These are phyloP conservation scores for Penicillium longicatenatum DNA, from an alignment of 495 filamentous ascomycete species.

Conservation along the genomic window DNA sequence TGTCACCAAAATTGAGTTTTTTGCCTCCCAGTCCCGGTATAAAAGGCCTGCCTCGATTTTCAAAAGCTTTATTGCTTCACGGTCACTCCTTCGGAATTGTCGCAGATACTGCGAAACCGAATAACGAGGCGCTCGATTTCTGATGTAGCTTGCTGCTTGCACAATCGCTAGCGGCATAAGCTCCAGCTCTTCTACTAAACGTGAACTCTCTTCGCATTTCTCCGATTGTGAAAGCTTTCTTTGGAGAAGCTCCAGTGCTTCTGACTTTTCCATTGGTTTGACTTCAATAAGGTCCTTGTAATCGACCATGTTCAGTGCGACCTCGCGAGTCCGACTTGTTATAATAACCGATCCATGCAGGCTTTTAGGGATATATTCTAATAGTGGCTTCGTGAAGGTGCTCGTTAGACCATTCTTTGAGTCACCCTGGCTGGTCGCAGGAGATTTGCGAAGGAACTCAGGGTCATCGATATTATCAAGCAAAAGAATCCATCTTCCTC, in stretches of 20 bases:
- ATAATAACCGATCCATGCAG: constrained; percentile 27
- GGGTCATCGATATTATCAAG: not conserved
- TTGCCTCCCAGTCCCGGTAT: constrained; percentile 2
- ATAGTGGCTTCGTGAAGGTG: not conserved
- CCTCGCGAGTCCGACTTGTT: constrained; percentile 37
- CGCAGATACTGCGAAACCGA: not conserved
- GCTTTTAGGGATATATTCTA: not conserved
- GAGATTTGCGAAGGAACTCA: not conserved
- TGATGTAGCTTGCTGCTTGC: not conserved
- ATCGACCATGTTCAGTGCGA: constrained; percentile 29
- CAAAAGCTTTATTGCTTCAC: not conserved
- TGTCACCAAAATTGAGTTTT: not conserved
- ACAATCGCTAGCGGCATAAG: not conserved
- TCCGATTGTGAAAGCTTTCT: constrained; percentile 18
- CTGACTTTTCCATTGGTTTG: constrained; percentile 29
- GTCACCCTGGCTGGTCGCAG: not conserved
- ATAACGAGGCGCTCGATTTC: not conserved
- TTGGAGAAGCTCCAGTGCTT: constrained; percentile 22
- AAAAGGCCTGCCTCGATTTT: not conserved
- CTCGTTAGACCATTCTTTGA: not conserved
- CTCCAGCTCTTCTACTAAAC: not conserved
- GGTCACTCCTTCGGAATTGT: not conserved
- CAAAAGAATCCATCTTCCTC: not conserved
- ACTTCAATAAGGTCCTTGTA: constrained; percentile 39
- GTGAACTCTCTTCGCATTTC: constrained; percentile 4